A percentile compares a stretch with the other conserved stretches of the same genome.
These are phyloP conservation scores for Lepiota venenata DNA, from an alignment of 768 basidiomycete genomes.

Conservation along the genomic window DNA sequence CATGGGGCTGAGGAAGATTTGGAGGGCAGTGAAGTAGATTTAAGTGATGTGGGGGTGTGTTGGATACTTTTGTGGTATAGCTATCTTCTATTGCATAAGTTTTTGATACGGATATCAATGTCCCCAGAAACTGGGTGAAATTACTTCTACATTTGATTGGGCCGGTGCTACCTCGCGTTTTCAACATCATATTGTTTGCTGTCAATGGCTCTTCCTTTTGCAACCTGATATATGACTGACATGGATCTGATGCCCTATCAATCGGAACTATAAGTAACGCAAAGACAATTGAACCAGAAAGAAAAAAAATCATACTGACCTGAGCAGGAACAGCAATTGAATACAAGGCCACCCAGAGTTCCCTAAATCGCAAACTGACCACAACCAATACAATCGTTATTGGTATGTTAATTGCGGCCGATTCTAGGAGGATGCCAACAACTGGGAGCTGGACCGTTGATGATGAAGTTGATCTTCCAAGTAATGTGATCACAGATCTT, in stretches of 20 bases:
- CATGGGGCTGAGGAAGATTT: too few relatives aligned
- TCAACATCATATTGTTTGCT: too few relatives aligned
- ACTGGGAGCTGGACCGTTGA: neutral
- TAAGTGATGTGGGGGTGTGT: too few relatives aligned
- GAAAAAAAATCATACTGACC: neutral
- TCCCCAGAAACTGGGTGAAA: too few relatives aligned
- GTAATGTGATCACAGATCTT: neutral
- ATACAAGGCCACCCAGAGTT: neutral
- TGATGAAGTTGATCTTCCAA: neutral
- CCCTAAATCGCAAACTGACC: neutral
- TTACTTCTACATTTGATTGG: too few relatives aligned
- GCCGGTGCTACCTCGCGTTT: too few relatives aligned
- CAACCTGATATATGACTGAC: slow-evolving; percentile 2
- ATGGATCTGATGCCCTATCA: neutral
- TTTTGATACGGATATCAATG: too few relatives aligned
- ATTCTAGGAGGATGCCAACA: neutral
- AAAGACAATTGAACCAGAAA: too few relatives aligned
- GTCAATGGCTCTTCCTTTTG: neutral
- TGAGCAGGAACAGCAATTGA: slow-evolving; percentile 1
- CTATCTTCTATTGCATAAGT: too few relatives aligned
- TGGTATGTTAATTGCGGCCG: neutral
- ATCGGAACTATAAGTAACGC: neutral
- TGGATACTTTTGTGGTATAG: too few relatives aligned
- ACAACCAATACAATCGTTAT: neutral
- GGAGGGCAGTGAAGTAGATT: too few relatives aligned